Evolutionary conservation across 2,329 filamentous ascomycete species (phyloP).

Genomic region (Penicillium brasilianum): DNA sequence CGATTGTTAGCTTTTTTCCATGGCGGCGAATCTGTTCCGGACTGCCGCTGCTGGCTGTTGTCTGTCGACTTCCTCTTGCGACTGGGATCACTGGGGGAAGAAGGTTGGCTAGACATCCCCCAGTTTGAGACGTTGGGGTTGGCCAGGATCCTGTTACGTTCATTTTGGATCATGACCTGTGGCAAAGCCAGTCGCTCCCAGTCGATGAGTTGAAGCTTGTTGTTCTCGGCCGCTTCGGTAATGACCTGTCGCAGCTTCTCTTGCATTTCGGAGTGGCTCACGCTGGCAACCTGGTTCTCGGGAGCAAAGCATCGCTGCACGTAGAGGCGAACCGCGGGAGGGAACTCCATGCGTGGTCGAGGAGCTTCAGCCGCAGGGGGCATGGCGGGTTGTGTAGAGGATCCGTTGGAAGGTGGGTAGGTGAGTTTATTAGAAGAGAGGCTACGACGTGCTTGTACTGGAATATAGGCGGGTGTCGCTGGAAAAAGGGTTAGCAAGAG

Average conservation of each 20-base stretch:
- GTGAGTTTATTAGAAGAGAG: slow-evolving; percentile 53
- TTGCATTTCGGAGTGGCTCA: slow-evolving; percentile 75
- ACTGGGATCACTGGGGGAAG: slow-evolving; percentile 43
- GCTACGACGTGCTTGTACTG: slow-evolving; percentile 66
- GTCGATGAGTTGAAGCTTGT: slow-evolving; percentile 73
- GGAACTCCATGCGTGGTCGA: slow-evolving; percentile 72
- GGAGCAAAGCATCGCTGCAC: slow-evolving; percentile 86
- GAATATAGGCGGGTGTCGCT: slow-evolving; percentile 62
- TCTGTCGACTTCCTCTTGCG: slow-evolving; percentile 86
- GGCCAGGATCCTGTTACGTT: slow-evolving; percentile 60
- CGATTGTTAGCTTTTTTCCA: slow-evolving; percentile 75
- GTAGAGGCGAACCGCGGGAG: slow-evolving; percentile 80
- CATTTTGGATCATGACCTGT: slow-evolving; percentile 78
- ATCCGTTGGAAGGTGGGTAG: slow-evolving; percentile 24
- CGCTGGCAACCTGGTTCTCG: slow-evolving; percentile 67
- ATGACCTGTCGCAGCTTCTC: slow-evolving; percentile 84
- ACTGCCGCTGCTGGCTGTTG: slow-evolving; percentile 54
- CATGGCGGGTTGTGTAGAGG: slow-evolving; percentile 33
- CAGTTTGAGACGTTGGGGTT: slow-evolving; percentile 49
- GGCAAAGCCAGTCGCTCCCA: slow-evolving; percentile 86
- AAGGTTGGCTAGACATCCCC: slow-evolving; percentile 36
- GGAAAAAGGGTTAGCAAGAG: slow-evolving; percentile 22
- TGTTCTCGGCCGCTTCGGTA: slow-evolving; percentile 75
- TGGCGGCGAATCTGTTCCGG: slow-evolving; percentile 63
- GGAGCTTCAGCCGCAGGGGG: slow-evolving; percentile 44